Evolutionary conservation across 2,329 filamentous ascomycete species (phyloP), one percentile per base, ranked within the genome.

Genomic region (Tolypocladium guangdongense): DNA sequence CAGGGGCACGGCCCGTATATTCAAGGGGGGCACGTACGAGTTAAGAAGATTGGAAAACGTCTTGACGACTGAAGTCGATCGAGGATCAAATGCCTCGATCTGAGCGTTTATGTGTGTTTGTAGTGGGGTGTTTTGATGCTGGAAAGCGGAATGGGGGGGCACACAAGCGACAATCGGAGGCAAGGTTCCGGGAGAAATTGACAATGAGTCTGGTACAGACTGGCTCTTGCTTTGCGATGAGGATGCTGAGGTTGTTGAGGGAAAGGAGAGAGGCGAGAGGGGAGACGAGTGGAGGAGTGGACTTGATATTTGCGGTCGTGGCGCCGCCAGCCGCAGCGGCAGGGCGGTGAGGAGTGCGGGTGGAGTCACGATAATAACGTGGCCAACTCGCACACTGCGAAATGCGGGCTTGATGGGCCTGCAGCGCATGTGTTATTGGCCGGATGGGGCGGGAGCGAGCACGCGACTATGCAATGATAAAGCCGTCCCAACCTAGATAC

Each of bases 31-130:
- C 20, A 69, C 90, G 72, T 82, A 96, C 91, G 90, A 96, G 83
- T 93, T 93, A 64, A 96, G 86, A 66, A 95, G 87, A 78, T 95
- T 96, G 80, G 90, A 92, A 86, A 96, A 96, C 91, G 90, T 96
- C 77, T 88, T 96, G 89, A 81, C 86, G 85, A 74, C 71, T 33
- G 45, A 67, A 67, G 72, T 74, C 27, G 84, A 87, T 75, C 82
- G 83, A 72, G 68, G 65, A 53, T 63, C 59, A 64, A 57, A 59
- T 53, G 63, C 68, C 77, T 80, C 78, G 80, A 80, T 80, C 78
- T 56, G 59, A 49, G 51, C 58, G 57, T 51, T 55, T 55, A 52
- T 54, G 54, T 56, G 54, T 56, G 53, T 55, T 55, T 55, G 53
- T 53, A 6, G 50, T 47, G 32, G 46, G 45, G 35, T 27, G 24